Evolutionary conservation across 495 filamentous ascomycete genomes (phyloP), one percentile per base, ranked within the genome.

Genomic region (Penicillium mononematosum): DNA sequence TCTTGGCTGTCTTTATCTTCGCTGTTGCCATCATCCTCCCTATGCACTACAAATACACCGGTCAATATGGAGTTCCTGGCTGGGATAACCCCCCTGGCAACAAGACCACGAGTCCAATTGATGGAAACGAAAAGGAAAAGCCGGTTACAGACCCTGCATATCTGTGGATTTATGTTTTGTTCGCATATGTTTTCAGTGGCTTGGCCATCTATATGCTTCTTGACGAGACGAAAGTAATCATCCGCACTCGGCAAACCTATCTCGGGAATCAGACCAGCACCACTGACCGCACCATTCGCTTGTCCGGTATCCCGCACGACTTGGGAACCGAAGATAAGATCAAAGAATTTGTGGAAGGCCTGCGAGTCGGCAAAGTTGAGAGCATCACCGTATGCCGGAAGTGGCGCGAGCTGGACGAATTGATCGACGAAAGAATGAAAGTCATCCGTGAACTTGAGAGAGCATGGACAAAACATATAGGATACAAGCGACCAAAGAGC

Each of bases 321-420:
- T 71, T 98, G 53, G 81, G 85, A 50, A 88, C 88, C 0, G 92
- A 98, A 65, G 84, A 85, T 14, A 86, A 86, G 54, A 90, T 99
- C 56, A 92, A 90, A 60, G 81, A 91, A 24, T 88, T 96, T 53
- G 82, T 99, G 20, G 91, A 99, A 64, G 86, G 85, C 34, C 73
- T 99, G 20, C 84, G 88, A 48, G 91, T 99, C 62, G 95, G 95
- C n/a, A 90, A 90, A 62, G 95, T 98, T 5, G 91, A 96, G 46
- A 88, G 81, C 52, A 89, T 99, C 12, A 91, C 87, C 0, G 67
- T 99, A 2, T 98, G 93, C 65, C 82, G 88, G 22, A 80, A 96
- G 55, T 99, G 95, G 95, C 83, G 81, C 52, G 84, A 88, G 58
- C 67, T 99, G 38, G 95, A 99, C 63, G 69, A 75, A 36, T 71